Evolutionary conservation across 257 asterid genomes (phyloP).

Genomic region (Plantago elongata): DNA sequence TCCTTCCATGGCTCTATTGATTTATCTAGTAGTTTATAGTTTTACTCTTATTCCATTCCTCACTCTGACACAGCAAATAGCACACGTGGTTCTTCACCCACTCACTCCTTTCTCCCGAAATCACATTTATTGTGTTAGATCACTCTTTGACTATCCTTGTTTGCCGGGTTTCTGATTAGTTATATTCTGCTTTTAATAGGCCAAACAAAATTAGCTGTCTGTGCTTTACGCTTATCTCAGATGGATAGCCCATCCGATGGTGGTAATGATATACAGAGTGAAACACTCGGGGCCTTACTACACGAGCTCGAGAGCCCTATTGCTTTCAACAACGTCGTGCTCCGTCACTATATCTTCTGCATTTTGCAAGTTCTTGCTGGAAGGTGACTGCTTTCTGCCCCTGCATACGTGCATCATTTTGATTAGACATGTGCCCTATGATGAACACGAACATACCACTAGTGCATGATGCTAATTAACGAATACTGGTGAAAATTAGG

Average conservation of each 20-base stretch:
- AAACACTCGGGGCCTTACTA: constrained; percentile 73
- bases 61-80: not conserved
- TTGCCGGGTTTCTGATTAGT: constrained; percentile 21
- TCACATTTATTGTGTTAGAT: constrained; percentile 7
- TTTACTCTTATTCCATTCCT: constrained; percentile 1
- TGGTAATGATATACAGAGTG: constrained; percentile 64
- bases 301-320: constrained; percentile 91
- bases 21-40: not conserved
- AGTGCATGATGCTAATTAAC: no score
- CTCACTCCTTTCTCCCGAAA: not conserved
- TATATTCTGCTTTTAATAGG: constrained; percentile 42
- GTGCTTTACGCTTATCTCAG: constrained; percentile 85
- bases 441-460: no score
- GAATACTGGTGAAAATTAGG: no score
- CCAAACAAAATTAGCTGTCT: constrained; percentile 78
- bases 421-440: not conserved
- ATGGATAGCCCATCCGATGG: constrained; percentile 45
- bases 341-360: constrained; percentile 93
- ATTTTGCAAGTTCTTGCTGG: constrained; percentile 89
- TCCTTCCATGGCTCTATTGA: not conserved
- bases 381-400: constrained; percentile 50
- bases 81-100: not conserved
- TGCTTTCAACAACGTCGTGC: constrained; percentile 76
- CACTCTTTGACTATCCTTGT: constrained; percentile 1
- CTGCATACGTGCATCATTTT: constrained; percentile 6